phyloP scores from a whole-genome alignment of 1,284 basidiomycete genomes.

The Naganishia sp. region DNA sequence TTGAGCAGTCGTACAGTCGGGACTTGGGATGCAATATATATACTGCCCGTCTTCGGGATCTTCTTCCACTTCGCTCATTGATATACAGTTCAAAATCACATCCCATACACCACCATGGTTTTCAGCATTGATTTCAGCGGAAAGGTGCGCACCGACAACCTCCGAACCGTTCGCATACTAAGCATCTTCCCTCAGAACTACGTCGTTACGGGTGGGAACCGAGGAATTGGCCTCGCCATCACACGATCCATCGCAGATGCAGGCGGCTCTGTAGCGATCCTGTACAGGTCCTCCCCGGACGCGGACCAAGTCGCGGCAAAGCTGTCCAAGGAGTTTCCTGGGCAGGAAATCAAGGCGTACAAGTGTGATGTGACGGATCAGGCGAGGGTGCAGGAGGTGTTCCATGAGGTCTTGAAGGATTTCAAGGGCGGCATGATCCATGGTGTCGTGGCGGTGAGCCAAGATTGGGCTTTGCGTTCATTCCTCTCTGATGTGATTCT shows the following conservation, averaged over 20 bases:
- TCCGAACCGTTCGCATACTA: not conserved
- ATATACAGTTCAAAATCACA: too few species aligned
- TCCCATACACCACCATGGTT: slow-evolving; percentile 12
- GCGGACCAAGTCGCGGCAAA: slow-evolving; percentile 54
- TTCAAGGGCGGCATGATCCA: slow-evolving; percentile 52
- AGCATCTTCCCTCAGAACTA: slow-evolving; percentile 10
- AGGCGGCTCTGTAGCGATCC: slow-evolving; percentile 56
- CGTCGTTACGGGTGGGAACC: slow-evolving; percentile 54
- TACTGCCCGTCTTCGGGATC: too few species aligned
- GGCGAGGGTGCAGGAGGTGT: slow-evolving; percentile 50
- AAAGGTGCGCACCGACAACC: slow-evolving; percentile 19
- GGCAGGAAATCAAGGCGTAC: slow-evolving; percentile 55
- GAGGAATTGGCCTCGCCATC: slow-evolving; percentile 59
- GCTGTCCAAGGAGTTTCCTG: slow-evolving; percentile 50
- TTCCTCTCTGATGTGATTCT: not conserved
- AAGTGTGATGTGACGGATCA: slow-evolving; percentile 56
- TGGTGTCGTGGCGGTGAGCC: slow-evolving; percentile 55
- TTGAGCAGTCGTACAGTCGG: too few species aligned
- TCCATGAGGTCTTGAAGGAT: slow-evolving; percentile 52
- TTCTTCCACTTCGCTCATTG: too few species aligned
- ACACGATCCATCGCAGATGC: slow-evolving; percentile 56
- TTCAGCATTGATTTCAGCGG: slow-evolving; percentile 33
- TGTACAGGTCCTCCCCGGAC: slow-evolving; percentile 55
- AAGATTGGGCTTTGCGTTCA: too few species aligned
- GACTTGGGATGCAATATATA: too few species aligned